phyloP scores from a whole-genome alignment of 768 basidiomycete species.

The Suillus weaverae region DNA sequence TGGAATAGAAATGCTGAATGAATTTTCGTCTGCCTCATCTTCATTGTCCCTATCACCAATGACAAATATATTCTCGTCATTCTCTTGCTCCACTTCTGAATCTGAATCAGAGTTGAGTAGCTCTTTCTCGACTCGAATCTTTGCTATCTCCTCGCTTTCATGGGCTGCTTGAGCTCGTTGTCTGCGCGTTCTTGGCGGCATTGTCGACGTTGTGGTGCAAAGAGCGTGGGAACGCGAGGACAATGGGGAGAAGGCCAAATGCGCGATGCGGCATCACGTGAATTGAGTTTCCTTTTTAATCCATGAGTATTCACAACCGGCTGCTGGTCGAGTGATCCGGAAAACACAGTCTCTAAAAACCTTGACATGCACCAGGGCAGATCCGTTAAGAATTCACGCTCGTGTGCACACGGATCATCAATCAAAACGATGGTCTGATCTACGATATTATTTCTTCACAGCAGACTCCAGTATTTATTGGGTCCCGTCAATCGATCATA shows the following conservation, averaged over 20 bases:
- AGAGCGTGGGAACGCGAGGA: constrained; percentile 22
- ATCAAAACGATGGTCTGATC: constrained; percentile 3
- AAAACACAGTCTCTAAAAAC: not conserved
- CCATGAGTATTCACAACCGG: not conserved
- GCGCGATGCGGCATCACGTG: not conserved
- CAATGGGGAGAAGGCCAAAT: not conserved
- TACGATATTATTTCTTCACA: not conserved
- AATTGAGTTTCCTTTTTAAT: constrained; percentile 1
- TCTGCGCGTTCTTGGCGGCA: constrained; percentile 20
- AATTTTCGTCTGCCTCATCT: constrained; percentile 15
- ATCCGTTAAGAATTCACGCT: constrained; percentile 3
- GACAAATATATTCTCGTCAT: constrained; percentile 11
- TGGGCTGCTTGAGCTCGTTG: constrained; percentile 14
- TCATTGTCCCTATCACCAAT: not conserved
- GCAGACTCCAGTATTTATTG: not conserved
- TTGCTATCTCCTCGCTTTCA: constrained; percentile 18
- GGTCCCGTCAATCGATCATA: not conserved
- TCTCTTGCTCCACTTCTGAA: not conserved
- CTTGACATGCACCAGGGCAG: constrained; percentile 3
- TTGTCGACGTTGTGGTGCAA: constrained; percentile 5
- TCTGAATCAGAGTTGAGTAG: not conserved
- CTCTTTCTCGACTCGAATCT: not conserved
- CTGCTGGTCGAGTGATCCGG: not conserved
- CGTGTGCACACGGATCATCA: constrained; percentile 3
- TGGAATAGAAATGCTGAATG: constrained; percentile 3